Conservation (phyloP, 345 rosid genomes). For the Dipteronia sinensis region DNA sequence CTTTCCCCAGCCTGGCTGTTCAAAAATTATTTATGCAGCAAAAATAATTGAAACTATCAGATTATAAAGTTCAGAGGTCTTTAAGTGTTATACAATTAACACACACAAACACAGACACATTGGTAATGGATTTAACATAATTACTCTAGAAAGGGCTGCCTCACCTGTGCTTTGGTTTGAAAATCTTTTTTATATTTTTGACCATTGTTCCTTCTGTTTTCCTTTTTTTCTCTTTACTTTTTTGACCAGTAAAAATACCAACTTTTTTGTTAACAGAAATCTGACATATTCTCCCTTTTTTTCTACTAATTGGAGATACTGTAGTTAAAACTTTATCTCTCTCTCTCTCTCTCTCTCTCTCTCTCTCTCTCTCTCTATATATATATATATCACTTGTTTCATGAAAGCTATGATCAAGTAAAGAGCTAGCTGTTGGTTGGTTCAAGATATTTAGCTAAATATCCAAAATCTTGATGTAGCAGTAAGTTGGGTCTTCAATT, state of each 20-base stretch:
- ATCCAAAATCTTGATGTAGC: background rate
- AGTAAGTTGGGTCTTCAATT: background rate
- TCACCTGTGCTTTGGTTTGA: background rate
- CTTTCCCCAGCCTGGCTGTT: background rate
- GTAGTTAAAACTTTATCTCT: no score
- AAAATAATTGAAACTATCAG: background rate
- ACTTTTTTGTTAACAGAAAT: no score
- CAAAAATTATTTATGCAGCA: background rate
- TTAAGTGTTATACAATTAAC: background rate
- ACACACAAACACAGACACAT: background rate
- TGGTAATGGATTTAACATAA: background rate
- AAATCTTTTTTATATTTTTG: background rate
- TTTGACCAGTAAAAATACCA: background rate
- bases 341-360: no score
- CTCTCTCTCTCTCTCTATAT: no score
- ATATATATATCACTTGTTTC: background rate
- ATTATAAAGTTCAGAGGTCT: background rate
- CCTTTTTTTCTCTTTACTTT: background rate
- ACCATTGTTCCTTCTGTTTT: background rate
- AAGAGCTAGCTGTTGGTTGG: background rate
- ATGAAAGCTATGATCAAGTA: background rate
- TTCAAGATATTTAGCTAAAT: background rate
- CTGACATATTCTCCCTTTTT: no score
- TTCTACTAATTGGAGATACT: no score
- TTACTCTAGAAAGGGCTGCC: background rate